Base-by-base conservation (phyloP, 1,284 basidiomycete genomes). In the Clitocybe nebularis region DNA sequence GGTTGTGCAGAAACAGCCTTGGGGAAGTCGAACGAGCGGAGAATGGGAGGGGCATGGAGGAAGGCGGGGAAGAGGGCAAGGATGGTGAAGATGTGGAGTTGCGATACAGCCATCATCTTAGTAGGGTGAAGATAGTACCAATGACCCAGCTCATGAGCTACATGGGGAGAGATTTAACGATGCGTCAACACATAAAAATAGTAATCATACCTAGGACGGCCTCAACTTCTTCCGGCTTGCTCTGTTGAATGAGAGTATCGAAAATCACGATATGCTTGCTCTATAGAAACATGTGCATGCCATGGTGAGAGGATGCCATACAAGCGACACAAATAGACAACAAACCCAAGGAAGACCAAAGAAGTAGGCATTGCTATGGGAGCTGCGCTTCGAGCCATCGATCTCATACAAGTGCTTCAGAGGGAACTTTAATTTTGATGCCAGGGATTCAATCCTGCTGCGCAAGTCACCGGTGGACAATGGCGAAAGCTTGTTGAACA, bases 241-340 rank as follows among this genome's bases (percentile, higher is more conserved):
- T 88, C 60, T 97, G 83, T 56, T 94, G 86, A 61, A 98, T 90
- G 47, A 99, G 77, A 0, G 95, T 98, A 60, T 98, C 95, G 61
- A 92, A 99, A 55, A 99, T 88, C 60, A 98, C 94, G 55, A 99
- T 94, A 63, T 94, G 92, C 59, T 95, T 95, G 61, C 82, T 86
- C 73, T 74, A 42, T 44, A 39, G 25, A 23, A 45, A 43, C 21
- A 39, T 29, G 3, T 42, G 36, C 28, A 17, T 26, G 4, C 1
- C 16, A 17, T n/a, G 4, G 3, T 17, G 7, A 22, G 26, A 14
- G 11, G n/a, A 17, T 35, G 7, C 33, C n/a, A 24, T 40, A n/a
- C 29, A 14, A n/a, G n/a, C n/a, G 36, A 19, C 19, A 22, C 13
- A n/a, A 20, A 33, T 23, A 13, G 5, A 14, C 9, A 8, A 64